Evolutionary conservation across 768 basidiomycete genomes (phyloP).

Genomic region (Thelephora aurantiotincta): DNA sequence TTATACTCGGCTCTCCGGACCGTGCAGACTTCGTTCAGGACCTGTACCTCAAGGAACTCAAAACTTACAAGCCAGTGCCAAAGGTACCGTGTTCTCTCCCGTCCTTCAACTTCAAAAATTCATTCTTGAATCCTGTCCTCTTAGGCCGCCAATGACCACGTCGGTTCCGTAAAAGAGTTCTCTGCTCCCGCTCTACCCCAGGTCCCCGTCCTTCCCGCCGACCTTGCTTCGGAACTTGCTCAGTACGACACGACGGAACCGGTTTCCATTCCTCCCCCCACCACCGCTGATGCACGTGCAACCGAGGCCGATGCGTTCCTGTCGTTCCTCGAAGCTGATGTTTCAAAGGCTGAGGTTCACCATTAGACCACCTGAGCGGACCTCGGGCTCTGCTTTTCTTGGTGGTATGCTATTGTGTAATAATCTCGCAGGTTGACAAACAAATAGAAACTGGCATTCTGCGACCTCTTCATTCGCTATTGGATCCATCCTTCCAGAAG

Average conservation of each 20-base stretch:
- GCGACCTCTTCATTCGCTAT: too few relatives aligned
- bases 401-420: too few relatives aligned
- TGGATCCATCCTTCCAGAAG: too few relatives aligned
- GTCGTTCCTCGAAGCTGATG: constrained; percentile 67
- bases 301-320: constrained; percentile 69
- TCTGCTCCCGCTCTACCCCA: constrained; percentile 60
- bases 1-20: constrained; percentile 20
- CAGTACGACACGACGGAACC: constrained; percentile 82
- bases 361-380: constrained; percentile 14
- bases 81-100: constrained; percentile 33
- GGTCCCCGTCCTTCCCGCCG: constrained; percentile 59
- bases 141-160: constrained; percentile 84
- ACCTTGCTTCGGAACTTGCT: constrained; percentile 79
- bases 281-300: constrained; percentile 23
- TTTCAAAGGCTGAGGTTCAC: constrained; percentile 52
- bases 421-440: too few relatives aligned
- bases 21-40: constrained; percentile 80
- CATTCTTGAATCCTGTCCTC: not conserved
- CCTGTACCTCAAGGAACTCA: constrained; percentile 81
- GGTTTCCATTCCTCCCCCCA: constrained; percentile 20
- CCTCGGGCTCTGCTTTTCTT: too few relatives aligned
- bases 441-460: too few relatives aligned
- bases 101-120: constrained; percentile 1
- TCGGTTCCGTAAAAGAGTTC: constrained; percentile 77
- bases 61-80: constrained; percentile 70